phyloP scores from a whole-genome alignment of 805 yeast species.

The Ogataea nonfermentans region DNA sequence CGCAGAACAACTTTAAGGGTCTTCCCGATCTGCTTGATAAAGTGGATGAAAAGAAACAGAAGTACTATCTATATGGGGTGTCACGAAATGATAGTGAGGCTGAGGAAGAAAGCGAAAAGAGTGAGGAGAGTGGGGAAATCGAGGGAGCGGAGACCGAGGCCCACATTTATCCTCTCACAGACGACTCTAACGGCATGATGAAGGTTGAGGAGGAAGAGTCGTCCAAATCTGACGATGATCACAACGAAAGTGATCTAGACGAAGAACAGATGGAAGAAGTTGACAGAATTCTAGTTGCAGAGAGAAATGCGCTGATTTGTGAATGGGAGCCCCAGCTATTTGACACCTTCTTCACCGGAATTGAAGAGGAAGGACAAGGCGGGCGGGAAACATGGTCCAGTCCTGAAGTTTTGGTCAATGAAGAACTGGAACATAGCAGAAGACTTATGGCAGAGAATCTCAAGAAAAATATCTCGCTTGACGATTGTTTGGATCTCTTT shows the following conservation, averaged over 20 bases:
- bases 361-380: conserved; percentile 43
- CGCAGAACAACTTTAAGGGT: conserved; percentile 39
- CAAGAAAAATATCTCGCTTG: conserved; percentile 50
- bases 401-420: conserved; percentile 49
- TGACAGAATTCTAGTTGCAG: conserved; percentile 25
- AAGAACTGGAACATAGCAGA: conserved; percentile 51
- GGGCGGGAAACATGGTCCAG: conserved; percentile 56
- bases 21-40: conserved; percentile 39
- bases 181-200: neutral
- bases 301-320: conserved; percentile 50
- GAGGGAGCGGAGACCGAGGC: neutral
- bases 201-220: neutral
- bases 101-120: neutral
- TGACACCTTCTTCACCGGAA: conserved; percentile 51
- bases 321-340: conserved; percentile 59
- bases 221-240: neutral
- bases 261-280: conserved; percentile 3
- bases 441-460: conserved; percentile 27
- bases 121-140: conserved; percentile 4
- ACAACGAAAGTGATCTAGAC: neutral
- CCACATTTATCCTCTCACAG: neutral
- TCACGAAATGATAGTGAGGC: neutral
- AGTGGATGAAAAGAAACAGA: conserved; percentile 29
- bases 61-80: conserved; percentile 30
- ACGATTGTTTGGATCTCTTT: conserved; percentile 73